Evolutionary conservation across 305 asterid genomes (phyloP), one percentile per base, ranked within the genome.

Genomic region (Fraxinus velutina): DNA sequence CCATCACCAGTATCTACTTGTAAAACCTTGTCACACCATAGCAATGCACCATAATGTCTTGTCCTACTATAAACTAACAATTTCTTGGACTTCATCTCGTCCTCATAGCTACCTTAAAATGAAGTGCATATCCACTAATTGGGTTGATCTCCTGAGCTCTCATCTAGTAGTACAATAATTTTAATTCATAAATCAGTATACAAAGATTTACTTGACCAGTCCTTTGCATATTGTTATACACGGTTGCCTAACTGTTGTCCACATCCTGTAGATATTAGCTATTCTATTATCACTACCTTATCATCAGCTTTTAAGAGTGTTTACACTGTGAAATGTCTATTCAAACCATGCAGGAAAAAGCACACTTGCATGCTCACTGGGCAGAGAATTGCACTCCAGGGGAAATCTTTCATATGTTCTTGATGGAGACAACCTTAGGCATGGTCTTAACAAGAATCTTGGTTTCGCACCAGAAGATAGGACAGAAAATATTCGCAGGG

Each of bases 391-490:
- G 86, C 98, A 95, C 86, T 86, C 91, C 34, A 88, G 86, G 87
- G 97, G 98, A 47, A 93, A 95, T 79, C 98, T 95, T 80, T 95
- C 99, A 0, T 95, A 93, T 81, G 92, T 95, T 87, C 97, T 93
- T 50, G 99, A 95, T 37, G 99, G 99, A 17, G 99, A 95, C 89
- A 95, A 93, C 85, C 97, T 95, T 83, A 91, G 99, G 85, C 98
- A 92, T 88, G 98, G 99, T 79, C 88, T 95, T 60, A 95, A 93
- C 88, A 93, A 92, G 88, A 95, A 95, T 82, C 92, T 95, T 29
- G 97, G 98, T 24, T 95, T 95, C 85, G 1, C 91, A 47, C 93
- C 98, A 5, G 97, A 93, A 80, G 96, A 93, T 78, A 91, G 98
- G 76, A 83, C 95, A 5, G 98, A 95, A 89, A 95, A 95, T 84